phyloP scores from a whole-genome alignment of 129 eudicot genomes.

The Flaveria trinervia region DNA sequence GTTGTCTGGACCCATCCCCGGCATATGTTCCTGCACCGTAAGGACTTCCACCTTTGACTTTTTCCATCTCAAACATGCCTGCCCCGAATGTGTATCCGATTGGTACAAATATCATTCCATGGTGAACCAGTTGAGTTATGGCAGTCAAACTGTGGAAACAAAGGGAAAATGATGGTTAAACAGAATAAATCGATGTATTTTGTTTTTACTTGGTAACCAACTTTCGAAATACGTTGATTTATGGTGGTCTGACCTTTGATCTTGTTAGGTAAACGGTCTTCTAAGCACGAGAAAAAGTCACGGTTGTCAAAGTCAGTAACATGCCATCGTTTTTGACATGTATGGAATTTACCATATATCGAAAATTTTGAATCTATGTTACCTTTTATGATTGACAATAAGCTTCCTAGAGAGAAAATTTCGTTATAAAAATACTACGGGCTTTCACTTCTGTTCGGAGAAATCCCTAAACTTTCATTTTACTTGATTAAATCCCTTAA shows the following conservation, averaged over 20 bases:
- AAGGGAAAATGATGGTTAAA: constrained; percentile 1
- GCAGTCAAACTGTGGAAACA: constrained; percentile 68
- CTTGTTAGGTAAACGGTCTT: neutral
- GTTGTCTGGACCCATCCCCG: constrained; percentile 95
- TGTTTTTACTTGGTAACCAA: neutral
- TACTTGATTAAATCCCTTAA: neutral
- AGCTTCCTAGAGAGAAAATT: neutral
- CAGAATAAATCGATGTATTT: neutral
- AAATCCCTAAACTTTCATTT: neutral
- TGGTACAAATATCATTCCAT: constrained; percentile 91
- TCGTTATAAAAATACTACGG: too few relatives aligned
- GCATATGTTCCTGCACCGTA: constrained; percentile 90
- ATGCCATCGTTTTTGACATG: neutral
- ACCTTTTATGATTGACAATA: neutral
- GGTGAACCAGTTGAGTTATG: constrained; percentile 81
- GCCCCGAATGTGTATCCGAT: constrained; percentile 87
- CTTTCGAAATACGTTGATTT: neutral
- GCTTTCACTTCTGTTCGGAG: too few relatives aligned
- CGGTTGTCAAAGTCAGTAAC: neutral
- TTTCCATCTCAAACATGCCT: constrained; percentile 91
- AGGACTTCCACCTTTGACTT: constrained; percentile 86
- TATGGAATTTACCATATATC: neutral
- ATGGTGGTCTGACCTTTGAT: neutral
- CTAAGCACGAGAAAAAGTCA: neutral
- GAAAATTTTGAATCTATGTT: neutral